Conservation (phyloP, 345 rosid species). For the Rubroshorea leprosula region DNA sequence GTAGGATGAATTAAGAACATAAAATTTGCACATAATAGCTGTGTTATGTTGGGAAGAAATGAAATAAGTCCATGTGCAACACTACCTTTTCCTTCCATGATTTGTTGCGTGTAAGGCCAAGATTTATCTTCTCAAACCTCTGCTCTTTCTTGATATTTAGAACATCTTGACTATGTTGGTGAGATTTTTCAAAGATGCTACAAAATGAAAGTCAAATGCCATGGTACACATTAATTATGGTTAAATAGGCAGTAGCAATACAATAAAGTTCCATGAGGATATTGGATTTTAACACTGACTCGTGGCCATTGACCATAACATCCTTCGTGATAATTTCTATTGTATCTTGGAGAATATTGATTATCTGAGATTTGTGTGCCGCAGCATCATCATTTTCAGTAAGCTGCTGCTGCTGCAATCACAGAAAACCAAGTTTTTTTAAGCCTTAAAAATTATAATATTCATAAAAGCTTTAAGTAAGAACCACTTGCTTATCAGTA, state of each 20-base stretch:
- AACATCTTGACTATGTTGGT: slow-evolving; percentile 11
- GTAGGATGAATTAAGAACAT: slow-evolving; percentile 13
- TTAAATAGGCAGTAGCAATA: slow-evolving; percentile 6
- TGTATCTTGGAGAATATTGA: slow-evolving; percentile 86
- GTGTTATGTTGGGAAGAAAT: slow-evolving; percentile 2
- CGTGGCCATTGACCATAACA: slow-evolving; percentile 59
- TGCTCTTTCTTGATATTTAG: slow-evolving; percentile 45
- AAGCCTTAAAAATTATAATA: not conserved
- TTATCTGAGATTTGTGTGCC: slow-evolving; percentile 56
- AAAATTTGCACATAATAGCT: slow-evolving; percentile 3
- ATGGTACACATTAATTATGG: slow-evolving; percentile 12
- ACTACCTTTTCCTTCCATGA: slow-evolving; percentile 76
- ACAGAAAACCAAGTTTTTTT: slow-evolving; percentile 12
- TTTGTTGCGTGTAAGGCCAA: slow-evolving; percentile 13
- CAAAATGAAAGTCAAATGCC: slow-evolving; percentile 21
- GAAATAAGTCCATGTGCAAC: not conserved
- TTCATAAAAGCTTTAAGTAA: not conserved
- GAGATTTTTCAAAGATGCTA: slow-evolving; percentile 58
- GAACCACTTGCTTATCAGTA: not conserved
- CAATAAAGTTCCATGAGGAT: slow-evolving; percentile 2
- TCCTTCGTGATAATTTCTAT: slow-evolving; percentile 80
- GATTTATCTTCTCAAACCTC: slow-evolving; percentile 68
- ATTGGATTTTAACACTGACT: slow-evolving; percentile 47
- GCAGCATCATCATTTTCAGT: slow-evolving; percentile 31
- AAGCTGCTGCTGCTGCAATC: slow-evolving; percentile 57